Evolutionary conservation across 306 rosid genomes (phyloP), one percentile per base, ranked within the genome.

Genomic region (Acmispon strigosus): DNA sequence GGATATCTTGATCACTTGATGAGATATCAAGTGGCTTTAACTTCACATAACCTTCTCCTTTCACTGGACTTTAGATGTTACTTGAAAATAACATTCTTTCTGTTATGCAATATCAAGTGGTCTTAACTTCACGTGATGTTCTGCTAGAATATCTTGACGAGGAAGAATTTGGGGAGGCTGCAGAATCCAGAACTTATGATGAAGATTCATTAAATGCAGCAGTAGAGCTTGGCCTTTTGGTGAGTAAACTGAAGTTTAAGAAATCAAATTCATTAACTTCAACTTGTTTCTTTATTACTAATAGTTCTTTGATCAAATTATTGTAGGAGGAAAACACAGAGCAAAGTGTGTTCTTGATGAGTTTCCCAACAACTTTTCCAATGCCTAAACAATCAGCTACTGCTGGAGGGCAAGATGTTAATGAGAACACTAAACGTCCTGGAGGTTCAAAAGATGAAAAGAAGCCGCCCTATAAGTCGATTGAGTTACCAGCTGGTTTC

Each of bases 261-360:
- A 65, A 24, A 22, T 73, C 47, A 34, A 27, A 17, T 52, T 13
- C 69, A 2, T 44, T 4, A n/a, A 55, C 6, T 52, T 69, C 64
- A 70, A 39, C 24, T 73, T 42, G 15, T 45, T 29, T 76, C 49
- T 74, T 66, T 52, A 19, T 73, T 62, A 19, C n/a, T 64, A 70
- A 19, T 16, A 41, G 2, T 52, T 41, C 12, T 78, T 62, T 64
- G 82, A 27, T 32, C 29, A 73, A 58, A 74, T 77, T 80, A 36
- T 62, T 80, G 60, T 83, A 90, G 96, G 92, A 94, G 84, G 95
- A 89, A 60, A 89, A 83, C 77, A 83, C 62, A 59, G 97, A 86
- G 66, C 11, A 86, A 70, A 81, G 65, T 32, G 57, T 89, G 78
- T 64, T 89, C 68, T 83, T 94, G 70, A 72, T 94, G 69, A 82